Evolutionary conservation across 345 rosid species (phyloP).

Genomic region (Bruguiera parviflora): DNA sequence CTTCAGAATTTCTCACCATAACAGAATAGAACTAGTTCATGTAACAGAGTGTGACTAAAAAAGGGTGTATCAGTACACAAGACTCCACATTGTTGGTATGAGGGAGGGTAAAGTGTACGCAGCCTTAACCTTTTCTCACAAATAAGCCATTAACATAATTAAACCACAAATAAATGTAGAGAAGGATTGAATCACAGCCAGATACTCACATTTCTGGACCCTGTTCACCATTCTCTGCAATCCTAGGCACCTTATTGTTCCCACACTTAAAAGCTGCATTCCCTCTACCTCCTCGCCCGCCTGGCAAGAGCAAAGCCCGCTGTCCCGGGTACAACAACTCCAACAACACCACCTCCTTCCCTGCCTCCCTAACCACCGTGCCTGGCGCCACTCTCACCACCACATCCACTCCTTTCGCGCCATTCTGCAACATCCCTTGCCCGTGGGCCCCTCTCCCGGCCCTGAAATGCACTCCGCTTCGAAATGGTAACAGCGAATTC

Average conservation of each 20-base stretch:
- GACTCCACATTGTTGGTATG: too few species aligned
- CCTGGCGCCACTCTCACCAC: constrained; percentile 89
- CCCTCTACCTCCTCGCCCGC: constrained; percentile 96
- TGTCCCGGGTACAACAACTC: constrained; percentile 81
- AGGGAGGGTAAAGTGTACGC: too few species aligned
- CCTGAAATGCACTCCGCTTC: constrained; percentile 78
- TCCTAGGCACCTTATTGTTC: constrained; percentile 74
- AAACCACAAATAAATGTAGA: background rate
- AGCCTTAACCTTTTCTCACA: too few species aligned
- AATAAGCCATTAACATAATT: too few species aligned
- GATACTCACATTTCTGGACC: constrained; percentile 89
- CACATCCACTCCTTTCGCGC: constrained; percentile 77
- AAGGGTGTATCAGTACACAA: too few species aligned
- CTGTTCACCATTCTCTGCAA: constrained; percentile 94
- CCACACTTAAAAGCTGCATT: constrained; percentile 87
- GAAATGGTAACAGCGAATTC: constrained; percentile 80
- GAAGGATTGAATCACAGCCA: background rate
- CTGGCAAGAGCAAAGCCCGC: constrained; percentile 73
- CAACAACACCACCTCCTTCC: constrained; percentile 67
- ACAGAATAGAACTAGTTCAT: too few species aligned
- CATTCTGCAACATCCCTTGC: constrained; percentile 64
- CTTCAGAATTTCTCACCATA: too few species aligned
- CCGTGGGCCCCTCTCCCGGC: constrained; percentile 82
- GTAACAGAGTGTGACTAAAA: too few species aligned
- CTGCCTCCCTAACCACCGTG: constrained; percentile 70